phyloP scores from a whole-genome alignment of 768 basidiomycete species.

The Amanita molliuscula region DNA sequence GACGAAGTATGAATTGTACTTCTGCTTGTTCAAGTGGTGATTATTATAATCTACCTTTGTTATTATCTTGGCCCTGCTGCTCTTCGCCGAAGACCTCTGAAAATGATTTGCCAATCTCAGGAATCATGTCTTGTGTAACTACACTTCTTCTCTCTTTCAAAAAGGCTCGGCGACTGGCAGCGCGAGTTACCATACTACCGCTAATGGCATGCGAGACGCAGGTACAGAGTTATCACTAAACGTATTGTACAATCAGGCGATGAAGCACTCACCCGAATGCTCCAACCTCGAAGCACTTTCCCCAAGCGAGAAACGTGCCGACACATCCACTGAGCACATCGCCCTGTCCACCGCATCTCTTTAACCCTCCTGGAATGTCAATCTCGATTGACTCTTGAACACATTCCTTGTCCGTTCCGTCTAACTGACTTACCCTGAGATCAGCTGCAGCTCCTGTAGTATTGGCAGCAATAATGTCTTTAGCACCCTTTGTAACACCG shows the following conservation, averaged over 20 bases:
- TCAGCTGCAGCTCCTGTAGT: constrained; percentile 46
- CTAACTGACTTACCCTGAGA: constrained; percentile 31
- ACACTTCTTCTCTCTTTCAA: constrained; percentile 66
- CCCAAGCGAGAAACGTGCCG: constrained; percentile 91
- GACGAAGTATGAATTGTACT: background rate
- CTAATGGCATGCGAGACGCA: constrained; percentile 62
- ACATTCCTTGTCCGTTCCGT: constrained; percentile 35
- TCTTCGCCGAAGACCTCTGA: constrained; percentile 58
- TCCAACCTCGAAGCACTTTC: constrained; percentile 83
- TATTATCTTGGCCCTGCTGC: constrained; percentile 26
- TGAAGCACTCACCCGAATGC: constrained; percentile 53
- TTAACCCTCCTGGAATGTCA: constrained; percentile 69
- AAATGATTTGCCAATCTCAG: constrained; percentile 59
- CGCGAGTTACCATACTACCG: constrained; percentile 83
- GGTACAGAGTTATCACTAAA: constrained; percentile 45
- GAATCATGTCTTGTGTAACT: constrained; percentile 72
- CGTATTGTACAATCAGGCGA: background rate
- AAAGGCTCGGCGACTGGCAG: constrained; percentile 71
- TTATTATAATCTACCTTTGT: constrained; percentile 14
- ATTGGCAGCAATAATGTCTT: constrained; percentile 76
- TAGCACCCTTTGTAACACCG: constrained; percentile 77
- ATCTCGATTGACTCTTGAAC: constrained; percentile 54
- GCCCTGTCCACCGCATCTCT: constrained; percentile 94
- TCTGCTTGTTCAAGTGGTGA: background rate
- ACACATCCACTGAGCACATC: constrained; percentile 86